Base-by-base conservation (phyloP, 2,329 filamentous ascomycete genomes). In the Exophiala sp. region DNA sequence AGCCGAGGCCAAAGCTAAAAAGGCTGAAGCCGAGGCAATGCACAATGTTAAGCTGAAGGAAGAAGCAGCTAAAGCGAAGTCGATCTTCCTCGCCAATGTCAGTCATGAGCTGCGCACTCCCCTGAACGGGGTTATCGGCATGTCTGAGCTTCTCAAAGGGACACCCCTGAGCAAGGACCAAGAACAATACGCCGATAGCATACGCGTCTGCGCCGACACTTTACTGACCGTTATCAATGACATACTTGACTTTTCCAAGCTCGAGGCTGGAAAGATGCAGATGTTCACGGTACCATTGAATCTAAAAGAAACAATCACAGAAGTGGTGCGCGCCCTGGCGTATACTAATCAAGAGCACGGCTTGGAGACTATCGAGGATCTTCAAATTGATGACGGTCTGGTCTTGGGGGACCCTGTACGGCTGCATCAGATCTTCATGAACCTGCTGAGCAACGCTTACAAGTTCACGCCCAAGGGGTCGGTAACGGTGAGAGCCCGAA, bases 351-450 rank as follows among this genome's bases (percentile, higher is more conserved):
- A 78, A 1, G 79, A 83, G 57, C 71, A 78, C 38, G 79, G 77
- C 0, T 62, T 83, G 40, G 69, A 78, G 58, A 83, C 79, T 0
- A 73, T 81, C 13, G 77, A 82, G 52, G 81, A 88, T 59, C 71
- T 93, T 48, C 83, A 82, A 18, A 69, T 82, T 3, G 75, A 81
- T 43, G 70, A 74, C 2, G 68, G 80, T 22, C 65, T 89, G 40
- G 87, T 95, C 2, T 82, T 95, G 61, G 89, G 90, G 11, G 89
- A 95, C 61, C 88, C 88, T 7, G 87, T 88, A 9, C 79, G 88
- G 29, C 74, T 95, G 24, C 80, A 89, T 41, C 71, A 78, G 9
- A 75, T 83, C 39, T 71, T 83, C 45, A 81, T 82, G 78, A 83
- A 83, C 50, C 58, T 83, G 0, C 76, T 82, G 39, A 78, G 77